Conservation (phyloP, 495 filamentous ascomycete genomes). For the Aspergillus leporis region DNA sequence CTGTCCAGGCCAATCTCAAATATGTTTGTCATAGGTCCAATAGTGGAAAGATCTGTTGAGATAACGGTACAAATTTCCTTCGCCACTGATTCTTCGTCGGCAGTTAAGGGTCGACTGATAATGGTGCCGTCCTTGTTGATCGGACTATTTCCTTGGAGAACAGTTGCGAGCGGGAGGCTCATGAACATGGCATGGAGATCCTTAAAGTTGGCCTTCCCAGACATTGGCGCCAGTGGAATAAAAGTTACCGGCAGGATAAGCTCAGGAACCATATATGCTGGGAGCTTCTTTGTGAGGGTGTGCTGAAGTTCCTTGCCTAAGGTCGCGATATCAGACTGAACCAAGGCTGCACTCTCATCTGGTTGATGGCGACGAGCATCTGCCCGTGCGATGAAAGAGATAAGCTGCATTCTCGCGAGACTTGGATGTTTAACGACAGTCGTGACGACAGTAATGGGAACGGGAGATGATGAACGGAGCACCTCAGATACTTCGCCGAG, state of each 20-base stretch:
- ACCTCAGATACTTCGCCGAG: conserved; percentile 70
- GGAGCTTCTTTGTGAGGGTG: conserved; percentile 43
- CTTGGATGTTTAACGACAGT: conserved; percentile 44
- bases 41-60: conserved; percentile 32
- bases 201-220: conserved; percentile 54
- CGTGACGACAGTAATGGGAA: conserved; percentile 40
- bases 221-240: conserved; percentile 41
- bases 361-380: conserved; percentile 10
- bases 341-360: conserved; percentile 13
- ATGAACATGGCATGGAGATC: conserved; percentile 35
- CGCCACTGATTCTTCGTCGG: conserved; percentile 25
- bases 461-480: conserved; percentile 37
- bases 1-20: conserved; percentile 40
- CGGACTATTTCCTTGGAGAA: conserved; percentile 25
- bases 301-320: conserved; percentile 32
- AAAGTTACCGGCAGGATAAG: conserved; percentile 44
- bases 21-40: conserved; percentile 54
- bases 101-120: conserved; percentile 12
- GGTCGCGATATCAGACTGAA: conserved; percentile 26
- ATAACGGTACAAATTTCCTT: conserved; percentile 25
- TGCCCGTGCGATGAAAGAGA: conserved; percentile 36
- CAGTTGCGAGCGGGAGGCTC: conserved; percentile 18
- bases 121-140: neutral
- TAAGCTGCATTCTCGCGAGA: conserved; percentile 43
- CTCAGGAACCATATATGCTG: conserved; percentile 58